Evolutionary conservation across 495 filamentous ascomycete species (phyloP), one percentile per base, ranked within the genome.

Genomic region (Hyphodiscus hymeniophilus): DNA sequence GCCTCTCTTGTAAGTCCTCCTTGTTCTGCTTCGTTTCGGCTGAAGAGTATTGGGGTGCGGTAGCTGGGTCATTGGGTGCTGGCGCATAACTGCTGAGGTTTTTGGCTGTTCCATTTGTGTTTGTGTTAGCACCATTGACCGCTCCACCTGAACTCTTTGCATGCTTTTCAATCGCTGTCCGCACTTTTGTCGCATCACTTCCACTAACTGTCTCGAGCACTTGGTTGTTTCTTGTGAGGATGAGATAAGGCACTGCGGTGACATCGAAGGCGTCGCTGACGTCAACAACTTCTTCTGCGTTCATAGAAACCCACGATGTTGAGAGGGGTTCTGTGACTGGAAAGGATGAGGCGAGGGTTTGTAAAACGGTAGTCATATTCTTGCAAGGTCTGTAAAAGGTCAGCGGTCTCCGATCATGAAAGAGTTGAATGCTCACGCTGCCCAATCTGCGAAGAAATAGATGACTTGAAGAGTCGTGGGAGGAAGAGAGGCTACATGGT

Each of bases 371-470:
- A 54, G 78, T 76, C 89, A 95, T 95, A 66, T 95, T 89, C 45
- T 84, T 75, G 71, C 92, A 97, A 20, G 56, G n/a, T 30, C 10
- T n/a, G 38, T 7, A 23, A 10, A 42, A 20, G n/a, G 24, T 20
- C 8, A 22, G n/a, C n/a, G n/a, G 39, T 21, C 39, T 21, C 18
- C 8, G 39, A 7, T 24, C 39, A 22, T 2, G 23, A 20, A 38
- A 20, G n/a, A 7, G 8, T 11, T 13, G 18, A 16, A 16, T 42
- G 49, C 52, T 36, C 42, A 92, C 23, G 85, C 87, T n/a, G 94
- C 92, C 92, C 94, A 97, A 57, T 89, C 84, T 0, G 94, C 85
- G 66, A 95, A 82, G 71, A 97, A 97, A 63, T 89, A 95, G 57
- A 95, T 76, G 56, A 95, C 77, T 40, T 86, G 67, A 30, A 95